A percentile compares a stretch with the other conserved stretches of the same genome.
Evolutionary conservation across 805 yeast species (phyloP).

Genomic region (Zygosaccharomyces lentus): DNA sequence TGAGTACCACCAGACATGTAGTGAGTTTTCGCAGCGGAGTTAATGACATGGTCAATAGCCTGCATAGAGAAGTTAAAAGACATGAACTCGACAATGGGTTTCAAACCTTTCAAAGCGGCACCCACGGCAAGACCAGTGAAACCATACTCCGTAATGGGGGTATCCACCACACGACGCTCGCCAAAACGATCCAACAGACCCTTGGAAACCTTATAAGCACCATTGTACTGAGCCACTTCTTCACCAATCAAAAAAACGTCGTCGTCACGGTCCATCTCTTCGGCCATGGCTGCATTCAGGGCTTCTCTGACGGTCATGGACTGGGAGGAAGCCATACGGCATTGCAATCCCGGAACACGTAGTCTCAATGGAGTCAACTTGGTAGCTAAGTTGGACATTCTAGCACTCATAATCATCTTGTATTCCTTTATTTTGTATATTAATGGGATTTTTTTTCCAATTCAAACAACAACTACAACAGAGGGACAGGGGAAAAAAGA

Average conservation of each 20-base stretch:
- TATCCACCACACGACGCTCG: slow-evolving; percentile 86
- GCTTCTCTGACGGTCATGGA: slow-evolving; percentile 96
- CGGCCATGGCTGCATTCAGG: slow-evolving; percentile 88
- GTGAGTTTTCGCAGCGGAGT: slow-evolving; percentile 97
- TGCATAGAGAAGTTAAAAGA: slow-evolving; percentile 99
- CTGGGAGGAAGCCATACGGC: slow-evolving; percentile 41
- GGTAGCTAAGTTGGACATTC: slow-evolving; percentile 15
- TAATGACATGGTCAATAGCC: slow-evolving; percentile 96
- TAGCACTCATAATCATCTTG: slow-evolving; percentile 12
- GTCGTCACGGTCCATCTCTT: slow-evolving; percentile 94
- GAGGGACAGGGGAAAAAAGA: not conserved
- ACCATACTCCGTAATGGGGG: slow-evolving; percentile 99
- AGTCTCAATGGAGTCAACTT: slow-evolving; percentile 13
- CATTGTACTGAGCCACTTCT: slow-evolving; percentile 98
- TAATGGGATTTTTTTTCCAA: not conserved
- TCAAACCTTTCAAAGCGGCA: slow-evolving; percentile 92
- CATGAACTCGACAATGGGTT: slow-evolving; percentile 98
- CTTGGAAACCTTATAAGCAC: slow-evolving; percentile 96
- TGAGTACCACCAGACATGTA: slow-evolving; percentile 99
- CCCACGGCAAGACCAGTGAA: slow-evolving; percentile 94
- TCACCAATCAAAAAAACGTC: slow-evolving; percentile 96
- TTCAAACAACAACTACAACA: slow-evolving; percentile 1
- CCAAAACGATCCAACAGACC: slow-evolving; percentile 95
- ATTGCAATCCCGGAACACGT: slow-evolving; percentile 1
- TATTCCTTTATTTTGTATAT: not conserved